phyloP scores from a whole-genome alignment of 2,329 filamentous ascomycete genomes.

The Aspergillus fischeri region DNA sequence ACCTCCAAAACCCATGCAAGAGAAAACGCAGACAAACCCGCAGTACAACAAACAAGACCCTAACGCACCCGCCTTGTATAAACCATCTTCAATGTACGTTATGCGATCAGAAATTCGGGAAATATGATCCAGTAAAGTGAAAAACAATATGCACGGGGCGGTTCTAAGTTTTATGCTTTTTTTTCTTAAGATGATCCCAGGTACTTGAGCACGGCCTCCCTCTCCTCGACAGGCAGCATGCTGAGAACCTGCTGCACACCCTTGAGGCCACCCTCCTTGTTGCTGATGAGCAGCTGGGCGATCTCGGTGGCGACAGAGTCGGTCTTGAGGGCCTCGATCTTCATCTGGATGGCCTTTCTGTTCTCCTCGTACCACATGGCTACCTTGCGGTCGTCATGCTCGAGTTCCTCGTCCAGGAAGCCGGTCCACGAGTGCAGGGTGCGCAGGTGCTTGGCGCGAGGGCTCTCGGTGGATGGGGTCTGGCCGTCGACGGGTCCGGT shows the following conservation, averaged over 20 bases:
- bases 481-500: conserved; percentile 29
- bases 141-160: conserved; percentile 6
- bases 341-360: conserved; percentile 72
- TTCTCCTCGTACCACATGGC: conserved; percentile 97
- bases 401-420: conserved; percentile 64
- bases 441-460: conserved; percentile 65
- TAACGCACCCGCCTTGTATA: neutral
- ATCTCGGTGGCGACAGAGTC: conserved; percentile 68
- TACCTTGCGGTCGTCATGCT: conserved; percentile 74
- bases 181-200: conserved; percentile 27
- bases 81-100: neutral
- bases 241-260: conserved; percentile 81
- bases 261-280: conserved; percentile 69
- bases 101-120: neutral
- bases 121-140: conserved; percentile 1
- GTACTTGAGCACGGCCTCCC: conserved; percentile 71
- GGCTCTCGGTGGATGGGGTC: conserved; percentile 36
- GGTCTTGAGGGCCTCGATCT: conserved; percentile 78
- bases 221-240: conserved; percentile 83
- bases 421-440: conserved; percentile 80
- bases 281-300: conserved; percentile 62
- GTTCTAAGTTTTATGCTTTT: neutral
- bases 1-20: neutral
- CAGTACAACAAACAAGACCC: neutral
- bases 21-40: neutral